phyloP scores from a whole-genome alignment of 495 filamentous ascomycete species.

The Daldinia caldariorum region DNA sequence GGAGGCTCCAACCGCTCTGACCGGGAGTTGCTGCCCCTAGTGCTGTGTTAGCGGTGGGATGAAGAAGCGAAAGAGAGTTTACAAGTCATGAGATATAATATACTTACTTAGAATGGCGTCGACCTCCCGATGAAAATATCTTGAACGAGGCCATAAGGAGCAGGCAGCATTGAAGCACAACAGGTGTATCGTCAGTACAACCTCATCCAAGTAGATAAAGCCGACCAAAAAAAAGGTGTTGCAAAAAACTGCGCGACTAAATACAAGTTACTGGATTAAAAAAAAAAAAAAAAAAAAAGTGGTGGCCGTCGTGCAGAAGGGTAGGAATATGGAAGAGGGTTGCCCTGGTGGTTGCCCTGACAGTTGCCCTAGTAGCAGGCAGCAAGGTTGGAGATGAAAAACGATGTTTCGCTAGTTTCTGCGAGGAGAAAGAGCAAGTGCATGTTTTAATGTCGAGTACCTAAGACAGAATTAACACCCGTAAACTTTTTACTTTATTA shows the following conservation, averaged over 20 bases:
- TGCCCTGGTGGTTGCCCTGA: no score
- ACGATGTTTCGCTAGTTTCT: background rate
- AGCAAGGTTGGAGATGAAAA: background rate
- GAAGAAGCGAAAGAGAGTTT: background rate
- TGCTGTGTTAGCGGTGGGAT: slow-evolving; percentile 22
- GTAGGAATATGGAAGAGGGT: background rate
- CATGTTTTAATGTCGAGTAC: no score
- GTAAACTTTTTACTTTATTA: background rate
- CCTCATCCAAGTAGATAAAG: background rate
- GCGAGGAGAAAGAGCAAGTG: background rate
- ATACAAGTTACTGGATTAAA: background rate
- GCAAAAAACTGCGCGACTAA: background rate
- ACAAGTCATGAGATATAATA: background rate
- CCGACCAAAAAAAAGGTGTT: background rate
- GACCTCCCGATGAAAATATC: background rate
- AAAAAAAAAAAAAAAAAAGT: background rate
- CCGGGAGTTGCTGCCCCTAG: slow-evolving; percentile 26
- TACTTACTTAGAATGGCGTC: background rate
- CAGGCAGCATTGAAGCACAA: background rate
- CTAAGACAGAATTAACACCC: background rate
- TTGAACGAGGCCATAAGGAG: background rate
- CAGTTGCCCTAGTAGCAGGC: background rate
- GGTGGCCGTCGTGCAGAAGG: background rate
- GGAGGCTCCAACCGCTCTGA: slow-evolving; percentile 1
- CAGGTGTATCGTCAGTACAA: background rate